Base-by-base conservation (phyloP, 1,284 basidiomycete genomes). In the Papiliotrema laurentii region DNA sequence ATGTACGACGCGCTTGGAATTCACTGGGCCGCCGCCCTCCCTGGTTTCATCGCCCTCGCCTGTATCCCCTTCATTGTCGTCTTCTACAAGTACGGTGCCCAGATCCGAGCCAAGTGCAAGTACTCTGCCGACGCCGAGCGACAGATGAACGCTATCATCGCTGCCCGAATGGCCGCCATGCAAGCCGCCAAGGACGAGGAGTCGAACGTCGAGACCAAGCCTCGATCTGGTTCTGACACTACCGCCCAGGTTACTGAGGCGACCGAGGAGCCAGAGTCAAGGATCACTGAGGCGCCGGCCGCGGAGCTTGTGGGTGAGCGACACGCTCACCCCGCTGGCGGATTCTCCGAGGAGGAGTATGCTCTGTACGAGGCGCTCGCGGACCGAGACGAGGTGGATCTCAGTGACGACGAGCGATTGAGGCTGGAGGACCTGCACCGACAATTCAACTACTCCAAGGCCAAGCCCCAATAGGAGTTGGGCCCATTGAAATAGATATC, bases 11-110 rank as follows among this genome's bases (percentile, higher is more conserved):
- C 69, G 5, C 76, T 86, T 16, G 83, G 83, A 9, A 80, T 83
- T 42, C 73, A 81, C 53, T 85, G 84, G 83, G 83, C 81, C 2
- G 78, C 80, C 66, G 80, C 78, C 40, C 73, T 87, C 9, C 83
- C 85, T 56, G 84, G 78, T 5, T 80, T 80, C 63, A 58, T 86
- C 47, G 75, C 81, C 2, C 66, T 82, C 11, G 74, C 73, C 1
- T 83, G 44, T 22, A 27, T 36, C 22, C 44, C 44, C 19, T 36
- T 45, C 49, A 79, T 79, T 4, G 75, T 76, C 61, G 45, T 78
- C 26, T 78, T 79, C 59, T 77, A 74, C 63, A 68, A 66, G 52
- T 71, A 83, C 60, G 83, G 83, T n/a, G 71, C 71, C 34, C 75
- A 72, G 67, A 78, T 85, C 51, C 77, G 83, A 31, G 77, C 75